Evolutionary conservation across 164 flowering plant genomes (phyloP).

Genomic region (Macadamia integrifolia): DNA sequence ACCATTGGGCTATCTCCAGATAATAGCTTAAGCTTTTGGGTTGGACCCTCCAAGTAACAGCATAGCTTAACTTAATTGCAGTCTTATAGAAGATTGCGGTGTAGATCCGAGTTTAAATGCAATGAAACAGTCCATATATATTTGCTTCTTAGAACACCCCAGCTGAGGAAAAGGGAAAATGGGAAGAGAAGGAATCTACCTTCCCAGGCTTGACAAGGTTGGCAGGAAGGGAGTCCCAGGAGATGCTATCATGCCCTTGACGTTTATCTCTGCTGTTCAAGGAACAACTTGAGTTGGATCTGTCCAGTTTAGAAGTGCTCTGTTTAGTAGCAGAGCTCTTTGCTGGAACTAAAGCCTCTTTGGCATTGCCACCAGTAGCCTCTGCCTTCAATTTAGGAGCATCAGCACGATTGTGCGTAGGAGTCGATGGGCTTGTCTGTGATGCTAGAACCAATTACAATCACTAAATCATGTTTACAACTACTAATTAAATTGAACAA

Average conservation of each 20-base stretch:
- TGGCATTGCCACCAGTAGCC: conserved; percentile 18
- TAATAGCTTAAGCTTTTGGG: no score
- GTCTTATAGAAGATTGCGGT: no score
- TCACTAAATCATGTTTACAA: conserved; percentile 2
- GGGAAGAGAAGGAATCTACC: conserved; percentile 28
- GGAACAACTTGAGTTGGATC: conserved; percentile 20
- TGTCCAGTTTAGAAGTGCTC: conserved; percentile 36
- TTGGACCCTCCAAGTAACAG: no score
- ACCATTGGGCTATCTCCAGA: no score
- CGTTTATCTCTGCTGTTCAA: conserved; percentile 25
- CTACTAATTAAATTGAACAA: neutral
- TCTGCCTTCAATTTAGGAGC: conserved; percentile 27
- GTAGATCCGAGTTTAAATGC: no score
- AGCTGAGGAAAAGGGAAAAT: neutral
- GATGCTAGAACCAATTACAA: conserved; percentile 14
- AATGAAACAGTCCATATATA: no score
- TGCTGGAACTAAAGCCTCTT: conserved; percentile 19
- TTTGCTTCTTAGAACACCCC: no score
- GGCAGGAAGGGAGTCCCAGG: conserved; percentile 66
- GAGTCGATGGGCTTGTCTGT: conserved; percentile 39
- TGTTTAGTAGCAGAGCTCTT: conserved; percentile 24
- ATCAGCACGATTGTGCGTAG: conserved; percentile 24
- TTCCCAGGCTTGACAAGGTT: conserved; percentile 61
- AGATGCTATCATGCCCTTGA: conserved; percentile 29
- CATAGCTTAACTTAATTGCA: no score